Conservation (phyloP, 371 early-diverging fungal species). For the Mortierella sp. region DNA sequence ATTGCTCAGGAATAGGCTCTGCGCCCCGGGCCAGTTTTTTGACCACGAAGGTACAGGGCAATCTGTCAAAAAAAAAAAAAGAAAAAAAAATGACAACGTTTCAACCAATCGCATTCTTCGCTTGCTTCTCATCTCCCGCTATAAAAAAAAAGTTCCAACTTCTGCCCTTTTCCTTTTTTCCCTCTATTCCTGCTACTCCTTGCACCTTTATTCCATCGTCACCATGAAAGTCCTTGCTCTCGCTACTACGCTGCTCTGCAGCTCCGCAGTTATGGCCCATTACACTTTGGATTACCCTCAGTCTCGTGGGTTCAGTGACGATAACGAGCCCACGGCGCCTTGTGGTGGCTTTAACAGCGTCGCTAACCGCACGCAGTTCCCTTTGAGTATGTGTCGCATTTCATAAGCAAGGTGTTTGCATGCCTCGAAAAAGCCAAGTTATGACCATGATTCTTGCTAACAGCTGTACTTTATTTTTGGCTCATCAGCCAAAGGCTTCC, state of each 20-base stretch:
- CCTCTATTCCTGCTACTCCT: background rate
- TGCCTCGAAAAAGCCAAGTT: background rate
- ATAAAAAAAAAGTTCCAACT: background rate
- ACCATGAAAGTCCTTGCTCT: constrained; percentile 42
- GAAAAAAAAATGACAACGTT: constrained; percentile 7
- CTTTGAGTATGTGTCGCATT: constrained; percentile 50
- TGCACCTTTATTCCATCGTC: background rate
- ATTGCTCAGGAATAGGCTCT: too few species aligned
- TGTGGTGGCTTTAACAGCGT: constrained; percentile 64
- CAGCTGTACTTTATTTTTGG: too few species aligned
- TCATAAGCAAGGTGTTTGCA: background rate
- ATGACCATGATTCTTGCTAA: too few species aligned
- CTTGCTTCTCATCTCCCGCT: too few species aligned
- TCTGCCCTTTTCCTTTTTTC: background rate
- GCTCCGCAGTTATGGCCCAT: constrained; percentile 58
- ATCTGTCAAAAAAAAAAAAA: too few species aligned
- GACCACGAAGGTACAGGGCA: too few species aligned
- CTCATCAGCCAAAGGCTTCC: constrained; percentile 56
- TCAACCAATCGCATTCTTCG: too few species aligned
- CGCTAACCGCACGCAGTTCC: constrained; percentile 58
- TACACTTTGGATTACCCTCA: constrained; percentile 63
- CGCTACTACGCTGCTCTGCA: constrained; percentile 42
- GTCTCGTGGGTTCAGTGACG: constrained; percentile 66
- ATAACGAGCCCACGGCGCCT: constrained; percentile 60
- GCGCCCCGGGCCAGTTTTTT: too few species aligned